Evolutionary conservation across 345 rosid genomes (phyloP).

Genomic region (Triadica sebifera): DNA sequence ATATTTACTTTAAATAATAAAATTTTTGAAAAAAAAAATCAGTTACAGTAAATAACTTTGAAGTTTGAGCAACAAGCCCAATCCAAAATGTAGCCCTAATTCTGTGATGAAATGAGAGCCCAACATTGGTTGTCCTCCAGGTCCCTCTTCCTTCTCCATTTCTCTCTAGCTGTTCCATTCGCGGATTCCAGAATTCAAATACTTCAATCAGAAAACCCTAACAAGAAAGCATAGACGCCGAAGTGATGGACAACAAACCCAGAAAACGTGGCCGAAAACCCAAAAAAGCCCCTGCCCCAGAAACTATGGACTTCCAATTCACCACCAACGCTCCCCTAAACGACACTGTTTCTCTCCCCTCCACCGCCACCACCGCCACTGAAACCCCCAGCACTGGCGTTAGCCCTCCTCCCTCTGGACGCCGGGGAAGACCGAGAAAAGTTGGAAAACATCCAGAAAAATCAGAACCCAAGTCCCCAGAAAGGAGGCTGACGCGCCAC

Average conservation of each 20-base stretch:
- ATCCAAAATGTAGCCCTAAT: too few species aligned
- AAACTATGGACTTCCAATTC: conserved; percentile 33
- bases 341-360: conserved; percentile 15
- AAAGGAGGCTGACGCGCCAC: conserved; percentile 33
- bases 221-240: too few species aligned
- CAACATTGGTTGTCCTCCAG: too few species aligned
- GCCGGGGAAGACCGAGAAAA: conserved; percentile 51
- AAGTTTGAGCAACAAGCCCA: too few species aligned
- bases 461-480: conserved; percentile 21
- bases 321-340: conserved; percentile 10
- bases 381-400: conserved; percentile 23
- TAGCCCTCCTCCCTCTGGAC: conserved; percentile 36
- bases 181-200: too few species aligned
- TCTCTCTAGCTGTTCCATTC: too few species aligned
- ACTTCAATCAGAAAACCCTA: too few species aligned
- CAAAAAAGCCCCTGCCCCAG: conserved; percentile 27
- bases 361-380: conserved; percentile 28
- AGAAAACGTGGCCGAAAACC: conserved; percentile 48
- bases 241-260: conserved; percentile 28
- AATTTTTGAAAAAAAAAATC: too few species aligned
- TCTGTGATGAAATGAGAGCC: too few species aligned
- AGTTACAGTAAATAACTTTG: too few species aligned
- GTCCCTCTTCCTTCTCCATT: too few species aligned
- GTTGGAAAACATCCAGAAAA: conserved; percentile 26
- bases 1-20: too few species aligned